These are phyloP conservation scores for Ascocoryne sarcoides DNA, from an alignment of 2,329 filamentous ascomycete species.

Conservation along the genomic window DNA sequence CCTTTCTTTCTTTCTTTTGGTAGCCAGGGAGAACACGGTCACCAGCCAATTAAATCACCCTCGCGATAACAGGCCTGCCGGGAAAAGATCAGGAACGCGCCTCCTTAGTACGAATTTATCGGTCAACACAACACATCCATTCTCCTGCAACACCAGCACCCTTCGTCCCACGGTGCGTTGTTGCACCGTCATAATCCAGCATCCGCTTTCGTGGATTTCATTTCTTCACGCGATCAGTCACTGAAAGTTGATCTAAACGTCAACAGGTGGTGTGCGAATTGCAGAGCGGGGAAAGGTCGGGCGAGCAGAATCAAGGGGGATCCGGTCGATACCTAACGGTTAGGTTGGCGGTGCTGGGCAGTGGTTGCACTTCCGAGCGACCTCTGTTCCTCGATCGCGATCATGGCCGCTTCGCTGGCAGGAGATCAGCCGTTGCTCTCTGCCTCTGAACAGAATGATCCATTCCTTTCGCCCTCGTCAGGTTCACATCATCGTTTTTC, in stretches of 20 bases:
- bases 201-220: not conserved
- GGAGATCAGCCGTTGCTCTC: constrained; percentile 20
- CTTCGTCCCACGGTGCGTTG: constrained; percentile 9
- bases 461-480: constrained; percentile 47
- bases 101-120: constrained; percentile 5
- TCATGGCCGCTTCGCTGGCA: constrained; percentile 22
- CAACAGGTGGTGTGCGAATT: constrained; percentile 7
- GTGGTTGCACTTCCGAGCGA: not conserved
- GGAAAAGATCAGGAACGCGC: constrained; percentile 8
- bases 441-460: constrained; percentile 28
- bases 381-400: constrained; percentile 31
- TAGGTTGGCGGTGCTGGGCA: not conserved
- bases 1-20: no score
- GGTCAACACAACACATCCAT: constrained; percentile 7
- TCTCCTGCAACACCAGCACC: constrained; percentile 9
- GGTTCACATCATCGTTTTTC: constrained; percentile 70
- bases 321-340: no score
- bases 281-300: constrained; percentile 3
- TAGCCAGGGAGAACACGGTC: no score
- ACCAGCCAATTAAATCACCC: no score
- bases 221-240: constrained; percentile 2
- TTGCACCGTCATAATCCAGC: not conserved
- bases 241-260: not conserved
- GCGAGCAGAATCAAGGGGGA: no score
- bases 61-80: constrained; percentile 3